Percentiles rank a stretch among this genome's conserved stretches.
Evolutionary conservation across 495 filamentous ascomycete genomes (phyloP).

Genomic region (Aspergillus sclerotiicarbonarius): DNA sequence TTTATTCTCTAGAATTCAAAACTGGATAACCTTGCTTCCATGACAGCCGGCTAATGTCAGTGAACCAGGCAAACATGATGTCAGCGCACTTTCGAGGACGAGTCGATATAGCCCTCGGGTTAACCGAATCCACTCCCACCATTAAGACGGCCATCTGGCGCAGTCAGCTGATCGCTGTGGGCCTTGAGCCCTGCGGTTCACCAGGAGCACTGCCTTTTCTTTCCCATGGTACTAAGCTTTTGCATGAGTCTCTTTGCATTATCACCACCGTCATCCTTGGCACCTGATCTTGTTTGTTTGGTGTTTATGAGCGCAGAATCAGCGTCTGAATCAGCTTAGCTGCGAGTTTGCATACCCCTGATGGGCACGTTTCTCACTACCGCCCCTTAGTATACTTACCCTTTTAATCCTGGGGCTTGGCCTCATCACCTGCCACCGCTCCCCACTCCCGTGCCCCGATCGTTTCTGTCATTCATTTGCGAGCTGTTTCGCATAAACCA

Average conservation of each 20-base stretch:
- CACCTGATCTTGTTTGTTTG: background rate
- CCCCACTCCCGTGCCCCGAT: background rate
- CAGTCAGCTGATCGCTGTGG: background rate
- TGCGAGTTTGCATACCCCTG: slow-evolving; percentile 6
- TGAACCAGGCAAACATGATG: slow-evolving; percentile 60
- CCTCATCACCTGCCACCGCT: background rate
- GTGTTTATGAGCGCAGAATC: background rate
- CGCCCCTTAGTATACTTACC: background rate
- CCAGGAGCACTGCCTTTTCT: background rate
- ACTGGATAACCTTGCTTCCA: slow-evolving; percentile 12
- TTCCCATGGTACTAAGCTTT: background rate
- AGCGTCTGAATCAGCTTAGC: slow-evolving; percentile 5
- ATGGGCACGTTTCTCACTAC: background rate
- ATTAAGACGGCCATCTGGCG: slow-evolving; percentile 18
- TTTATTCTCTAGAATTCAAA: slow-evolving; percentile 16
- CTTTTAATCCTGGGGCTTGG: background rate
- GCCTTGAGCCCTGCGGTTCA: slow-evolving; percentile 10
- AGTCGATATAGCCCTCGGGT: slow-evolving; percentile 44
- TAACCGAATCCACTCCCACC: slow-evolving; percentile 42
- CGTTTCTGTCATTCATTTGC: slow-evolving; percentile 11
- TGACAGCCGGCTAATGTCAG: background rate
- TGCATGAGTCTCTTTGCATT: slow-evolving; percentile 13
- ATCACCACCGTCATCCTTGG: background rate
- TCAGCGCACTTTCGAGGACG: slow-evolving; percentile 47
- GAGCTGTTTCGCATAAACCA: slow-evolving; percentile 14